phyloP scores from a whole-genome alignment of 805 yeast genomes.

The Metschnikowia orientalis region DNA sequence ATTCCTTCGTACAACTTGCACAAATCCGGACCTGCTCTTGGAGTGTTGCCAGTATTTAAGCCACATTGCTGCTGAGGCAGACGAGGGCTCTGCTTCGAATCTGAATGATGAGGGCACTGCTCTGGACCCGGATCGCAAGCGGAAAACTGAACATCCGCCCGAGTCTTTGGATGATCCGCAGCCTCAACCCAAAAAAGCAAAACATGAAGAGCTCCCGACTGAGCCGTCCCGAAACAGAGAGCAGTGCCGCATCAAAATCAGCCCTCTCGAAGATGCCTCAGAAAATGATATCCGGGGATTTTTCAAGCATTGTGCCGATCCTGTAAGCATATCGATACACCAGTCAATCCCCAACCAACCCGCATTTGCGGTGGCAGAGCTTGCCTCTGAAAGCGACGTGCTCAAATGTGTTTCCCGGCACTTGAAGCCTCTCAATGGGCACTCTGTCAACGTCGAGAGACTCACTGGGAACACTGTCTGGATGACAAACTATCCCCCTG shows the following conservation, averaged over 20 bases:
- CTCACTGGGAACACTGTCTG: conserved; percentile 54
- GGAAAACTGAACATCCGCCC: no score
- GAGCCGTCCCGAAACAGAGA: conserved; percentile 51
- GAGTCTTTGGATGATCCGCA: no score
- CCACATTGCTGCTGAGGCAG: no score
- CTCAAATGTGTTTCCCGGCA: conserved; percentile 59
- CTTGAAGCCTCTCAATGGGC: conserved; percentile 42
- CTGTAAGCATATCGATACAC: conserved; percentile 31
- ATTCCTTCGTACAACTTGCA: no score
- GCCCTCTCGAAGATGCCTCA: conserved; percentile 41
- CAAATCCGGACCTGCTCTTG: no score
- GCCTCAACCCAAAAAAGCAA: no score
- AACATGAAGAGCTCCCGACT: no score
- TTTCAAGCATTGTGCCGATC: conserved; percentile 60
- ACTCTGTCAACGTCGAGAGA: conserved; percentile 42
- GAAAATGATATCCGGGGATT: conserved; percentile 38
- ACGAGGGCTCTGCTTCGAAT: no score
- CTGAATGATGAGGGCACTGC: no score
- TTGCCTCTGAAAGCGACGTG: conserved; percentile 43
- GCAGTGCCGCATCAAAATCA: conserved; percentile 50
- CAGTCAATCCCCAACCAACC: conserved; percentile 4
- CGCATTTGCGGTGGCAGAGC: conserved; percentile 55
- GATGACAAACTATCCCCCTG: conserved; percentile 72
- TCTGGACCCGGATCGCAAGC: no score
- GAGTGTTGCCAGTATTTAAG: no score